phyloP scores from a whole-genome alignment of 2,329 filamentous ascomycete species.

The Talaromyces funiculosus region DNA sequence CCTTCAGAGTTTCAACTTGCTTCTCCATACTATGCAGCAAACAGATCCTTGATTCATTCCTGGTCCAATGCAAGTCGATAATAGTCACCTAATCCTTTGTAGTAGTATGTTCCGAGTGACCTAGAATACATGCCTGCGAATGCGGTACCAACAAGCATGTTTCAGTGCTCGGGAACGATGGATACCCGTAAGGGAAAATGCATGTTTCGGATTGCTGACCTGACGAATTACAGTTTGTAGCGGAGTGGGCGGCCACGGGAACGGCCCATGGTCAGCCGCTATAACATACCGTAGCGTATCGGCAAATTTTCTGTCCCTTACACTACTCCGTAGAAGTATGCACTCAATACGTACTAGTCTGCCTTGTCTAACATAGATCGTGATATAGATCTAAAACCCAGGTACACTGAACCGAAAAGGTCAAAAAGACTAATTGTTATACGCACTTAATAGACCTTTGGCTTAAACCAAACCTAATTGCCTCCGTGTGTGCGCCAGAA shows the following conservation, averaged over 20 bases:
- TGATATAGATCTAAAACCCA: not conserved
- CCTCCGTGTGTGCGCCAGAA: conserved; percentile 10
- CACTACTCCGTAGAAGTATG: too few relatives aligned
- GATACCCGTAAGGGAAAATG: not conserved
- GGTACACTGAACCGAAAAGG: not conserved
- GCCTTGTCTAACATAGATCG: not conserved
- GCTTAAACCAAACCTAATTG: not conserved
- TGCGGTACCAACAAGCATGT: not conserved
- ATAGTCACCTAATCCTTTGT: not conserved
- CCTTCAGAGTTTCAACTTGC: too few relatives aligned
- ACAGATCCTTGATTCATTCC: not conserved
- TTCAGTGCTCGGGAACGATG: not conserved
- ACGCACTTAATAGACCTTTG: too few relatives aligned
- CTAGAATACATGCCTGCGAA: not conserved
- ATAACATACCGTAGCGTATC: not conserved
- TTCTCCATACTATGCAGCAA: too few relatives aligned
- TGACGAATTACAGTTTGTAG: not conserved
- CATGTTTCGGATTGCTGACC: not conserved
- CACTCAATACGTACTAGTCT: too few relatives aligned
- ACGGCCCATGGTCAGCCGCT: not conserved
- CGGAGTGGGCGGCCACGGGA: not conserved
- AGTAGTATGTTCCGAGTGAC: too few relatives aligned
- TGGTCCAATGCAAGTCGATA: not conserved
- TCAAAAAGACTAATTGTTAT: too few relatives aligned
- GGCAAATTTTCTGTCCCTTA: too few relatives aligned